A percentile compares a stretch with the other conserved stretches of the same genome.
Conservation (phyloP, 352 stramenopile species). For the Globisporangium alternatum region DNA sequence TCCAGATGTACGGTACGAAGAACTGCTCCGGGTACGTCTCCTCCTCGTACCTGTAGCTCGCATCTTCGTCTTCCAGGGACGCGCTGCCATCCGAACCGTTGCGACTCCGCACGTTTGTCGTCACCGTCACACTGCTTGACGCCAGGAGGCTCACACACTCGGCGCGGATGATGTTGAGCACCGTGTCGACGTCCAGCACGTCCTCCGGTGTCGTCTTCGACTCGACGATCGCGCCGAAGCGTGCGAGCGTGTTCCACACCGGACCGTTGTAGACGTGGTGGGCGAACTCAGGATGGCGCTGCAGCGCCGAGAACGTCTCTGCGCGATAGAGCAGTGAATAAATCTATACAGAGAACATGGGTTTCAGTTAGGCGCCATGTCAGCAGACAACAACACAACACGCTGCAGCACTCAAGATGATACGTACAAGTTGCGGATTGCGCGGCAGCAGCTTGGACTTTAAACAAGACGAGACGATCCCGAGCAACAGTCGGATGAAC, state of each 20-base stretch:
- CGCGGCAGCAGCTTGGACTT: conserved; percentile 60
- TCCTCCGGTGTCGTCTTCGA: conserved; percentile 52
- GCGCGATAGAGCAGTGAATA: conserved; percentile 78
- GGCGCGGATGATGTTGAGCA: conserved; percentile 61
- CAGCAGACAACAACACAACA: neutral
- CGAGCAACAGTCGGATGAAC: conserved; percentile 69
- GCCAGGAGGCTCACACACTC: conserved; percentile 72
- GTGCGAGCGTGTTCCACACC: conserved; percentile 61
- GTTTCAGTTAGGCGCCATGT: neutral
- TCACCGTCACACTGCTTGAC: conserved; percentile 29
- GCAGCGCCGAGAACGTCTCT: conserved; percentile 51
- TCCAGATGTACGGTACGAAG: conserved; percentile 81
- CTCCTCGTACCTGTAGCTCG: conserved; percentile 81
- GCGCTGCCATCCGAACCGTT: neutral
- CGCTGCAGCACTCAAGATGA: neutral
- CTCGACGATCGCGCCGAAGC: conserved; percentile 61
- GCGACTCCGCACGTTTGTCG: conserved; percentile 7
- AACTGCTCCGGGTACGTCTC: conserved; percentile 68
- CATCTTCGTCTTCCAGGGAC: conserved; percentile 42
- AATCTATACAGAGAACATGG: conserved; percentile 36
- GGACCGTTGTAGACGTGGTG: conserved; percentile 57
- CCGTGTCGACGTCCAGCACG: conserved; percentile 60
- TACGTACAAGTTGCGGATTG: conserved; percentile 73
- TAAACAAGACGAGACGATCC: conserved; percentile 60
- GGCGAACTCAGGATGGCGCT: conserved; percentile 57